Evolutionary conservation across 768 basidiomycete genomes (phyloP), one percentile per base, ranked within the genome.

Genomic region (Leccinum variicolor): DNA sequence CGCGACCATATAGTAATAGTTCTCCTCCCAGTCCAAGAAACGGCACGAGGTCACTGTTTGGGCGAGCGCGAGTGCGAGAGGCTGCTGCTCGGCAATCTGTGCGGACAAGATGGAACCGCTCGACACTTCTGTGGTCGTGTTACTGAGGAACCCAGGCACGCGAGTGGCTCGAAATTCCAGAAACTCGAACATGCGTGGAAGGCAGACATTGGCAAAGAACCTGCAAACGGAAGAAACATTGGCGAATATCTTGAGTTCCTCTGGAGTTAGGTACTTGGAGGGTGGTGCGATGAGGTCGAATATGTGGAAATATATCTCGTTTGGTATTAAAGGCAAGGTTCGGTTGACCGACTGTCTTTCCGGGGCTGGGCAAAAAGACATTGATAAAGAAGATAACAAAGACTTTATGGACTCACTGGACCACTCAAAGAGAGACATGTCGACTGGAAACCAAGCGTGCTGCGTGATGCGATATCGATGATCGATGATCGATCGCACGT

Each of bases 141-240:
- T 10, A 29, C 10, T 29, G 29, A 10, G 11, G 0, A 4, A 29
- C 29, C 29, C 0, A 10, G 4, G 11, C 29, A 0, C 0, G 10
- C 29, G 29, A 4, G 29, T 29, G 29, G 10, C 31, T 33, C 4
- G 13, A 33, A 39, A 39, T 4, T 17, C 36, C 36, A 39, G 3
- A 14, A 3, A 17, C 7, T 39, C 17, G 17, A 17, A 39, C 7
- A 39, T 3, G 36, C 36, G 36, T 39, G 17, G 36, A 39, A 39
- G 8, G 36, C 17, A n/a, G 36, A n/a, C 17, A 4, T 39, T 39
- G 36, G 36, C 36, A 39, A n/a, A 39, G 17, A n/a, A n/a, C 36
- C 3, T 39, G 36, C 36, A 39, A n/a, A 39, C 36, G 8, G 17
- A 1, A 39, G 36, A 39, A 9, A 17, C 3, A 9, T 17, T 39